phyloP scores from a whole-genome alignment of 2,329 filamentous ascomycete species.

The Aaosphaeria pasadenensis region DNA sequence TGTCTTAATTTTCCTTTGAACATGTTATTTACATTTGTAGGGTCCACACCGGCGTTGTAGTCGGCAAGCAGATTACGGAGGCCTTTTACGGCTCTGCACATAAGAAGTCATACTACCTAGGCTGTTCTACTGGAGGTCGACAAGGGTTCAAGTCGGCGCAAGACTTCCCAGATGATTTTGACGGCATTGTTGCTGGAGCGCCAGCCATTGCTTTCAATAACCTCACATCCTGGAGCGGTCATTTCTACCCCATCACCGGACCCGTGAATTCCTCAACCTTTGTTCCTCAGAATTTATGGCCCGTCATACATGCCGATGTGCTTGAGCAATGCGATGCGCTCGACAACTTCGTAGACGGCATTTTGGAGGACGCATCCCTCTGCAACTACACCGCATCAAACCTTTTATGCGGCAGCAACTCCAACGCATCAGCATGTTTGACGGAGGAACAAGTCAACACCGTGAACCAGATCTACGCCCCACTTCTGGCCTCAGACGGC shows the following conservation, averaged over 20 bases:
- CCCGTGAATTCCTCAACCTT: slow-evolving; percentile 5
- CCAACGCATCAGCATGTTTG: slow-evolving; percentile 20
- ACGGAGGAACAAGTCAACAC: slow-evolving; percentile 17
- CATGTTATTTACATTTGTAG: too few relatives aligned
- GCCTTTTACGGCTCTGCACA: slow-evolving; percentile 39
- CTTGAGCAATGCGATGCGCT: slow-evolving; percentile 12
- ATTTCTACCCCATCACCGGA: background rate
- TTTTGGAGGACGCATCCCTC: slow-evolving; percentile 8
- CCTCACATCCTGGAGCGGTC: background rate
- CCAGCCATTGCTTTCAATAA: slow-evolving; percentile 9
- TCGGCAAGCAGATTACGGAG: slow-evolving; percentile 22
- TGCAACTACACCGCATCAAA: slow-evolving; percentile 14
- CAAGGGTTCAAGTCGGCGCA: slow-evolving; percentile 21
- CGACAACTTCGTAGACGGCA: slow-evolving; percentile 25
- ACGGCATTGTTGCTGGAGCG: slow-evolving; percentile 20
- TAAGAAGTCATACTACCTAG: slow-evolving; percentile 40
- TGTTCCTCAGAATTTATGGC: slow-evolving; percentile 1
- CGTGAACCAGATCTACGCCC: slow-evolving; percentile 17
- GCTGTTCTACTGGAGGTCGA: slow-evolving; percentile 35
- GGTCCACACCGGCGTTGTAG: background rate
- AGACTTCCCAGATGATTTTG: slow-evolving; percentile 15
- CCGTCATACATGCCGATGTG: slow-evolving; percentile 4
- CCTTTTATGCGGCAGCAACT: slow-evolving; percentile 3
- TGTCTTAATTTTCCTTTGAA: too few relatives aligned
- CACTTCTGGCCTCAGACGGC: slow-evolving; percentile 2